These are phyloP conservation scores for Penicillium sp. DNA, from an alignment of 2,329 filamentous ascomycete species.

Conservation along the genomic window DNA sequence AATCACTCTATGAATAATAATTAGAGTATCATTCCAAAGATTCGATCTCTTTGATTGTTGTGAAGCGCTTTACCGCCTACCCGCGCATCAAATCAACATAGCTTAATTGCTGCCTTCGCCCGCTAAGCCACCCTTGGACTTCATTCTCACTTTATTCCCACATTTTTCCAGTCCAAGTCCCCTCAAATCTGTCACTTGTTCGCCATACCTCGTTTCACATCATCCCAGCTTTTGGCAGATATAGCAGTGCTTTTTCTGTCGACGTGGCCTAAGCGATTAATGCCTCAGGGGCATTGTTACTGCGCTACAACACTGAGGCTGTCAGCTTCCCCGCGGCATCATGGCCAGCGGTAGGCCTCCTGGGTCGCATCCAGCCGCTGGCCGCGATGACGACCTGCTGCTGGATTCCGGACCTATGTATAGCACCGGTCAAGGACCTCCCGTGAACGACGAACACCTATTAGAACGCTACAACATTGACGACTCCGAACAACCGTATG, in stretches of 20 bases:
- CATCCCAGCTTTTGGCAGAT: conserved; percentile 6
- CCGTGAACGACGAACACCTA: conserved; percentile 78
- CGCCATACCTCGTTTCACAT: conserved; percentile 6
- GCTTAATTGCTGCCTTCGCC: conserved; percentile 23
- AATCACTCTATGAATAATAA: neutral
- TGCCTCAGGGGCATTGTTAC: conserved; percentile 39
- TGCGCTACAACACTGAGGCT: conserved; percentile 32
- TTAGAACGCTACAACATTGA: conserved; percentile 72
- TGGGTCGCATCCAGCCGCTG: conserved; percentile 48
- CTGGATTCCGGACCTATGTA: conserved; percentile 55
- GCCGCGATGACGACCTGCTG: conserved; percentile 47
- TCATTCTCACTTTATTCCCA: conserved; percentile 12
- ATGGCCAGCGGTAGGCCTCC: conserved; percentile 56
- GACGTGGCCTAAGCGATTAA: conserved; percentile 30
- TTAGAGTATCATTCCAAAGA: neutral
- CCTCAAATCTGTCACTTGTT: neutral
- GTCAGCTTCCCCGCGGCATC: conserved; percentile 38
- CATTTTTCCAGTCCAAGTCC: conserved; percentile 1
- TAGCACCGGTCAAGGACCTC: conserved; percentile 71
- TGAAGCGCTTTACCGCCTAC: conserved; percentile 21
- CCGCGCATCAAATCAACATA: conserved; percentile 24
- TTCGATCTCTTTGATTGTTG: neutral
- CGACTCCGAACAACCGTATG: conserved; percentile 56
- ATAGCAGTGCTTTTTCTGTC: conserved; percentile 8
- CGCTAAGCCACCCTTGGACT: conserved; percentile 25